These are phyloP conservation scores for Venturia asperata DNA, from an alignment of 2,329 filamentous ascomycete genomes.

Conservation along the genomic window DNA sequence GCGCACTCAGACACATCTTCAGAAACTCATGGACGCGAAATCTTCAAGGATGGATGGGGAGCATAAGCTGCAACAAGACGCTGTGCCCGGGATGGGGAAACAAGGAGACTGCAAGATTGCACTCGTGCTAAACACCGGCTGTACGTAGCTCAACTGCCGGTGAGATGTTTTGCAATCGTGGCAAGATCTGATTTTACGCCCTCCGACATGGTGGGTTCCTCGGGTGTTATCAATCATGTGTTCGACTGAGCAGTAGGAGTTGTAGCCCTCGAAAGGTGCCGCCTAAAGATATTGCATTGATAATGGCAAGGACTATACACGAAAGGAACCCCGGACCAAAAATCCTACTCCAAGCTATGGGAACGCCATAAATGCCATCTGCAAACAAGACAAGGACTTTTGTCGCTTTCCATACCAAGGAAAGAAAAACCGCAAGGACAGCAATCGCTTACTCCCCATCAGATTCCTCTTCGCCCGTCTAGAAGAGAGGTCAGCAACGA, in stretches of 20 bases:
- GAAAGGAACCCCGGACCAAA: not conserved
- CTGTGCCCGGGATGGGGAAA: not conserved
- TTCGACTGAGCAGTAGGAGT: no score
- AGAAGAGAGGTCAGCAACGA: slow-evolving; percentile 12
- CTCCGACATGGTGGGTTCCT: not conserved
- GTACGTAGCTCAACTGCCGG: not conserved
- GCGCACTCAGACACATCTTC: not conserved
- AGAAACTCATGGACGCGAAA: not conserved
- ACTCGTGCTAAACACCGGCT: not conserved
- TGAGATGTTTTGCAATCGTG: not conserved
- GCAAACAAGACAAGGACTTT: not conserved
- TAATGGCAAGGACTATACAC: not conserved
- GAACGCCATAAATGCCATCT: not conserved
- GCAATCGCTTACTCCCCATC: slow-evolving; percentile 32
- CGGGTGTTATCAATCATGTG: no score
- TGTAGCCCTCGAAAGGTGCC: not conserved
- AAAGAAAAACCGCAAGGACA: not conserved
- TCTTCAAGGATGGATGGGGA: not conserved
- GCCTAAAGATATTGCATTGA: not conserved
- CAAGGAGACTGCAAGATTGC: no score
- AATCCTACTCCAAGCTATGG: not conserved
- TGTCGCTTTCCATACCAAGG: not conserved
- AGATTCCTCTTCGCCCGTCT: slow-evolving; percentile 42
- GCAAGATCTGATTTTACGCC: not conserved
- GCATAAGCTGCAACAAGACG: not conserved